Base-by-base conservation (phyloP, 2,329 filamentous ascomycete species). In the Hirsutella minnesotensis region DNA sequence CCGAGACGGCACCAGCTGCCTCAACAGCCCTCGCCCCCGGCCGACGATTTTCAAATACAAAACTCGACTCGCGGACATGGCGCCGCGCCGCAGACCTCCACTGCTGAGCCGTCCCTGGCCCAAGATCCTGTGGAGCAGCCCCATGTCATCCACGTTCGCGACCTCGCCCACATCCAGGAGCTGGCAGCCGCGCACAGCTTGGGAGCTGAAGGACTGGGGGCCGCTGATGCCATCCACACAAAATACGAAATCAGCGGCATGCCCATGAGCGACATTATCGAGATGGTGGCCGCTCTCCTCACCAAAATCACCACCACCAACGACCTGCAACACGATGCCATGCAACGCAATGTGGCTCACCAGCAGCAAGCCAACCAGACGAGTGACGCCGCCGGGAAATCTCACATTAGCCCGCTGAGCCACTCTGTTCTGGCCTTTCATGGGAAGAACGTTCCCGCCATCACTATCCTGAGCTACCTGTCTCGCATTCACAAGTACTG, bases 401-500 rank as follows among this genome's bases (percentile, higher is more conserved):
- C 84, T 68, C 51, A 85, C 70, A 71, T 73, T 59, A 75, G 71
- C 47, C 70, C 74, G 4, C 56, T 77, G 29, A 76, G 70, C 51
- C 73, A 73, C 46, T 77, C 73, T 43, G 90, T 98, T 3, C 73
- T 98, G 33, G 90, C 92, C 12, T 98, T 98, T 54, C 92, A 98
- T 57, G 92, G 92, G 51, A 96, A 95, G 66, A 98, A 98, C 51
- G 86, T 96, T 10, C 92, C 92, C 1, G 92, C 85, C 57, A 98
- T 98, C 55, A 95, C 89, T 18, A 96, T 98, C 47, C 70, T 94
- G 47, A 96, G 88, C 71, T 98, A 98, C 56, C 69, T 98, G 42
- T 90, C 83, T 54, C 81, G 92, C 46, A 96, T 98, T 59, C 90
- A 98, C 67, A 95, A 95, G 67, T 98, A 98, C 65, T 98, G 92